Percentiles rank a stretch among this genome's conserved stretches.
Conservation (phyloP, 805 yeast species). For the Metschnikowia bowlesiae region DNA sequence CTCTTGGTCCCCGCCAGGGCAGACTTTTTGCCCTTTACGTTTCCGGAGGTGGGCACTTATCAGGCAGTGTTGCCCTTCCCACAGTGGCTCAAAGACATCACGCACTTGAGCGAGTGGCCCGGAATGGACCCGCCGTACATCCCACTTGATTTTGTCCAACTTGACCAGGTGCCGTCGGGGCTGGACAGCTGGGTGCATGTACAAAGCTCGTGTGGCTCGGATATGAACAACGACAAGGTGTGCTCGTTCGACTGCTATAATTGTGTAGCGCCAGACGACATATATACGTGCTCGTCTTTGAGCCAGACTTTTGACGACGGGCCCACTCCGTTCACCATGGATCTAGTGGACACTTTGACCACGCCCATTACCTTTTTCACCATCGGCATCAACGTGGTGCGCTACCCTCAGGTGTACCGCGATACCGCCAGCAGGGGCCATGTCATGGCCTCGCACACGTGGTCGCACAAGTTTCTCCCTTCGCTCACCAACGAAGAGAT, state of each 20-base stretch:
- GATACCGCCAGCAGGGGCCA: conserved; percentile 61
- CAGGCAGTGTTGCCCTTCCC: conserved; percentile 54
- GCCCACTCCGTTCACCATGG: conserved; percentile 69
- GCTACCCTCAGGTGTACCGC: conserved; percentile 68
- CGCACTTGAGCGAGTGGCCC: conserved; percentile 81
- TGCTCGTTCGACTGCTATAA: conserved; percentile 87
- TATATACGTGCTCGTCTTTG: conserved; percentile 64
- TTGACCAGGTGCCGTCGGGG: conserved; percentile 44
- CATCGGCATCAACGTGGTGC: conserved; percentile 74
- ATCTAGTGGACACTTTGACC: conserved; percentile 49
- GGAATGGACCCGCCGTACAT: conserved; percentile 83
- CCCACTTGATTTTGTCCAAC: conserved; percentile 67
- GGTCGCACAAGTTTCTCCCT: conserved; percentile 88
- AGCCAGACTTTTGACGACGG: conserved; percentile 96
- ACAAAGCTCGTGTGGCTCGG: conserved; percentile 56
- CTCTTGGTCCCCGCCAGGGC: background rate
- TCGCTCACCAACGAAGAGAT: conserved; percentile 71
- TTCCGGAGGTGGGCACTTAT: conserved; percentile 11
- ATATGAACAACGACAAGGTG: conserved; percentile 34
- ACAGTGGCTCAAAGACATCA: conserved; percentile 67
- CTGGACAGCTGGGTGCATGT: conserved; percentile 37
- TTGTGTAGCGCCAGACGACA: conserved; percentile 74
- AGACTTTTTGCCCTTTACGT: conserved; percentile 6
- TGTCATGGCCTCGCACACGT: conserved; percentile 81
- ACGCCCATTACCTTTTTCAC: conserved; percentile 74